Evolutionary conservation across 805 yeast genomes (phyloP).

Genomic region (Ogataea nakhonphanomensis): DNA sequence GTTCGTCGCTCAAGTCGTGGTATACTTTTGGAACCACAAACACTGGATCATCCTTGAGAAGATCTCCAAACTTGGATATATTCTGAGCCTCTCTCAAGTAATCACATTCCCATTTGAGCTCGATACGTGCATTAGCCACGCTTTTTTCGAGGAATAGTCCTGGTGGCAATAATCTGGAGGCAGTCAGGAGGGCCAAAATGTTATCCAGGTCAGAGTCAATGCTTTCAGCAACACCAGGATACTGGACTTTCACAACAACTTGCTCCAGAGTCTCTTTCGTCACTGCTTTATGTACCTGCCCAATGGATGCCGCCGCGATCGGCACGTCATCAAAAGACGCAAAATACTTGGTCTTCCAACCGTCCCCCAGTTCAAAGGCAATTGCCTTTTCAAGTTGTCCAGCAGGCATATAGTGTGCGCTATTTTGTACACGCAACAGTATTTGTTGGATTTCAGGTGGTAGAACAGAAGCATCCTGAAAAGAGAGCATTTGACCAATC

Average conservation of each 20-base stretch:
- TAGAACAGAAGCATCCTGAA: conserved; percentile 82
- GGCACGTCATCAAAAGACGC: conserved; percentile 81
- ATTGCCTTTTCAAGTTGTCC: conserved; percentile 79
- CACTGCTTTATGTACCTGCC: conserved; percentile 89
- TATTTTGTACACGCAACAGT: conserved; percentile 80
- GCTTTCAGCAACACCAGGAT: conserved; percentile 92
- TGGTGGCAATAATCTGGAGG: conserved; percentile 81
- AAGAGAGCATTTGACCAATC: conserved; percentile 94
- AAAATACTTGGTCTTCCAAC: conserved; percentile 71
- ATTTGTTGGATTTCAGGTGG: conserved; percentile 84
- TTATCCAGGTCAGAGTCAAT: conserved; percentile 94
- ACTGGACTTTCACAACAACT: conserved; percentile 94
- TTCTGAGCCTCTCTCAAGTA: conserved; percentile 84
- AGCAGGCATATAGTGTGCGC: conserved; percentile 96
- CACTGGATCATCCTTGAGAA: conserved; percentile 56
- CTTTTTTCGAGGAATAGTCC: conserved; percentile 91
- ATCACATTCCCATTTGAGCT: conserved; percentile 97
- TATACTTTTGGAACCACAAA: conserved; percentile 81
- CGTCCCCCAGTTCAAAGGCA: conserved; percentile 65
- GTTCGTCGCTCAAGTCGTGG: conserved; percentile 73
- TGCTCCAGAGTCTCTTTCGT: conserved; percentile 55
- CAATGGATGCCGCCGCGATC: conserved; percentile 95
- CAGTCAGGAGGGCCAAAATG: conserved; percentile 74
- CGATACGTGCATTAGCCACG: conserved; percentile 87
- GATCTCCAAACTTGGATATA: conserved; percentile 61